Percentiles rank a stretch among this genome's conserved stretches.
Conservation (phyloP, 176 grass and related monocot species). For the Secale cereale region DNA sequence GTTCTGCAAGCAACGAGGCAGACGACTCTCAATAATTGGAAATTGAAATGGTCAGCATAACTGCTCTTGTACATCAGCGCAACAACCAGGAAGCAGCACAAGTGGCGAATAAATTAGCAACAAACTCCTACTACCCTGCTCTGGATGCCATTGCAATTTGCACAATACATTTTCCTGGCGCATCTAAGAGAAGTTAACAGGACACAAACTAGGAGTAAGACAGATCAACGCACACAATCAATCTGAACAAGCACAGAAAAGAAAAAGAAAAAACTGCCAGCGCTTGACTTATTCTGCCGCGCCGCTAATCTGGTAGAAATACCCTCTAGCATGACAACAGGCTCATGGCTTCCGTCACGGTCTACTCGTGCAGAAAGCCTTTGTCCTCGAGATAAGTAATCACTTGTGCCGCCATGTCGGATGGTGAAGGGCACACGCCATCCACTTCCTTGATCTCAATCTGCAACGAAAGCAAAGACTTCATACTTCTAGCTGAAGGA, state of each 20-base stretch:
- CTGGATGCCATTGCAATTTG: not conserved
- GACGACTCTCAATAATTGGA: not conserved
- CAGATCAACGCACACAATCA: not conserved
- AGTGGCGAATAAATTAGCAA: not conserved
- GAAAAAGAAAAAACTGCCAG: not conserved
- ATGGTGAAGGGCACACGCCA: slow-evolving; percentile 72
- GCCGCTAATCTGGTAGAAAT: not conserved
- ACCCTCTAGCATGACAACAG: not conserved
- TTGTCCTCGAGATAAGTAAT: slow-evolving; percentile 87
- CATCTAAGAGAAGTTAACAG: not conserved
- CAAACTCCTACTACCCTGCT: not conserved
- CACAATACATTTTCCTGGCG: not conserved
- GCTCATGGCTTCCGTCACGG: not conserved
- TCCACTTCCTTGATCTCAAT: slow-evolving; percentile 91
- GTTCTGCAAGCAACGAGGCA: not conserved
- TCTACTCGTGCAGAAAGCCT: slow-evolving; percentile 71
- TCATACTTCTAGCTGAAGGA: not conserved
- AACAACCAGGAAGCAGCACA: not conserved
- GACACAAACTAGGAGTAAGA: not conserved
- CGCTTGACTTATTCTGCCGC: slow-evolving; percentile 10
- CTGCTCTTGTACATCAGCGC: not conserved
- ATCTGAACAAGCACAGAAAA: not conserved
- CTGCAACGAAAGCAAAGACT: slow-evolving; percentile 31
- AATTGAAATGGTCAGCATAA: not conserved
- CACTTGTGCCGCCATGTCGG: slow-evolving; percentile 69